Base-by-base conservation (phyloP, 129 eudicot genomes). In the Arctium lappa region DNA sequence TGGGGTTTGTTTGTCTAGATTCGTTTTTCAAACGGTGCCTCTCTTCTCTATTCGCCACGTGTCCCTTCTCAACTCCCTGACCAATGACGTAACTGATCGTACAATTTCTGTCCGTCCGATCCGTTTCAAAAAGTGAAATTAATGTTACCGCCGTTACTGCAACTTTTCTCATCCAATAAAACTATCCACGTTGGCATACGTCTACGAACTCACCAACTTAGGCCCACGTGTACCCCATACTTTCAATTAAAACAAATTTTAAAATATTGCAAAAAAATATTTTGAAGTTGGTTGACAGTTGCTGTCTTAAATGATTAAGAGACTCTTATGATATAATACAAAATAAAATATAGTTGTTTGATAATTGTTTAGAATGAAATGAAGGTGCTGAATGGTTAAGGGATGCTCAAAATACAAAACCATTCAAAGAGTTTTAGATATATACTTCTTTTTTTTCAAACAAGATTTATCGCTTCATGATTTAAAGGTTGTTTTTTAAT, bases 1-100 rank as follows among this genome's bases (percentile, higher is more conserved):
- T 71, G 73, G 78, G 81, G 78, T 83, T 70, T 50, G 77, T 69
- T 84, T 79, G 94, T 83, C 86, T 7, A 78, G 68, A 90, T 90
- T 86, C 81, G 87, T 36, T 62, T 77, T 34, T 38, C 78, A 53
- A 77, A 77, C 86, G 86, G 86, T 83, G 86, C 78, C 86, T 77
- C n/a, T 83, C 86, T 83, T 83, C 77, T 71, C 2, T 15, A 10
- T 0, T 18, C 78, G 74, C 72, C 86, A 83, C 82, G 82, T 83
- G 86, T 83, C 73, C 69, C 3, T 0, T 56, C 4, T 71, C 39
- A 78, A 77, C 72, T 72, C 74, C 39, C 30, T 18, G 77, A 38
- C 86, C 50, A 37, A 32, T 83, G 79, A 70, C 66, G 66, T 48
- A 56, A 83, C 18, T 77, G 50, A 82, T 83, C 82, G 79, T 77